These are phyloP conservation scores for Tetrastigma voinierianum DNA, from an alignment of 164 flowering plant species.

Conservation along the genomic window DNA sequence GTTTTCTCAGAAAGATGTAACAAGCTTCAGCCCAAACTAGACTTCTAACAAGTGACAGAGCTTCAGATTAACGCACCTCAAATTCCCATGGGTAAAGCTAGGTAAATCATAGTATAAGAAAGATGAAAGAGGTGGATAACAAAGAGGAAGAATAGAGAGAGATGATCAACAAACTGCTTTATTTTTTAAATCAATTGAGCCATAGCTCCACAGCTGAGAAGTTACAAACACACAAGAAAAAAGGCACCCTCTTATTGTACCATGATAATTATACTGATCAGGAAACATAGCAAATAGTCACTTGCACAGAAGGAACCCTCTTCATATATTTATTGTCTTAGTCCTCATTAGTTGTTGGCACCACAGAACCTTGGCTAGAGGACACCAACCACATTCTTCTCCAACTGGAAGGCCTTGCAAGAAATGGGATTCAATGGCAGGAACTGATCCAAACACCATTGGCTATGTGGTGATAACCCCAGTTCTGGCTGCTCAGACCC, in stretches of 20 bases:
- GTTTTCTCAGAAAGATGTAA: no score
- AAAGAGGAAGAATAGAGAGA: slow-evolving; percentile 1
- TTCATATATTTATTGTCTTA: no score
- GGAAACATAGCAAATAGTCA: no score
- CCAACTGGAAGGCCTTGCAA: not conserved
- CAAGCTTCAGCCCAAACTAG: no score
- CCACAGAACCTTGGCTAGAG: no score
- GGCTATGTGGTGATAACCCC: not conserved
- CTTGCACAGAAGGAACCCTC: no score
- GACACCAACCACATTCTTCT: not conserved
- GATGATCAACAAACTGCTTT: not conserved
- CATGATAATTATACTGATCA: not conserved
- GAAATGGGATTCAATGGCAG: not conserved
- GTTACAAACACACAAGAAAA: not conserved
- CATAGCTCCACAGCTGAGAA: not conserved
- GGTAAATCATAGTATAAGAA: not conserved
- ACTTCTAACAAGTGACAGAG: no score
- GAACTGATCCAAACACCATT: not conserved
- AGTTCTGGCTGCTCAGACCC: not conserved
- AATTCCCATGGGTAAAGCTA: no score
- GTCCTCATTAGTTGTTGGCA: no score
- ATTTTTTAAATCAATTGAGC: not conserved
- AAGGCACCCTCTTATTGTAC: not conserved
- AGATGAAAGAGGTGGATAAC: not conserved
- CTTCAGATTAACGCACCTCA: no score